Conservation (phyloP, 1,284 basidiomycete genomes). For the Tremellales sp. region DNA sequence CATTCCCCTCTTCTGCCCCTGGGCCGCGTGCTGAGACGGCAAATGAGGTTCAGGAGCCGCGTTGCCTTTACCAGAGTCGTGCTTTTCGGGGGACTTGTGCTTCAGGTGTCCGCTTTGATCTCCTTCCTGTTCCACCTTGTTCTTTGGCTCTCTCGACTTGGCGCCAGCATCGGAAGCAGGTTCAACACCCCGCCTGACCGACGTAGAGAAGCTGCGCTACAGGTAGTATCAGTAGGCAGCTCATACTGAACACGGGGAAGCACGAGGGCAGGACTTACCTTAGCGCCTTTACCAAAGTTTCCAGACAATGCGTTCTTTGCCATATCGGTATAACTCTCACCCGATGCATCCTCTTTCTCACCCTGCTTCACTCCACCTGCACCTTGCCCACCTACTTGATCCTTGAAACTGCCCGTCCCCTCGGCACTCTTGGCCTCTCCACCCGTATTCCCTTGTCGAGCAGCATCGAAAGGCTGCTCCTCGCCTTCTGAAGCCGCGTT, state of each 20-base stretch:
- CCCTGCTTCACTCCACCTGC: slow-evolving; percentile 24
- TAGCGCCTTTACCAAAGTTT: slow-evolving; percentile 3
- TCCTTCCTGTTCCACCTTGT: slow-evolving; percentile 19
- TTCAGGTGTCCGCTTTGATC: slow-evolving; percentile 41
- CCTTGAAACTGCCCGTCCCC: slow-evolving; percentile 16
- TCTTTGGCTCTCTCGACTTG: slow-evolving; percentile 13
- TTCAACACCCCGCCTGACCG: slow-evolving; percentile 6
- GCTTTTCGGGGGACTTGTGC: slow-evolving; percentile 21
- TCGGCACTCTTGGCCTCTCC: slow-evolving; percentile 24
- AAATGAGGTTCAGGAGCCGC: slow-evolving; percentile 30
- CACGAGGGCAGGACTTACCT: not conserved
- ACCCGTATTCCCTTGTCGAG: slow-evolving; percentile 19
- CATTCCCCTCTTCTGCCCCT: slow-evolving; percentile 11
- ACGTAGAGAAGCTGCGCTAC: slow-evolving; percentile 10
- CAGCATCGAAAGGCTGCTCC: slow-evolving; percentile 26
- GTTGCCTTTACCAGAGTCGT: slow-evolving; percentile 33
- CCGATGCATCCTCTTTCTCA: slow-evolving; percentile 25
- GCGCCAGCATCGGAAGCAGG: slow-evolving; percentile 9
- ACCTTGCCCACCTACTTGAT: slow-evolving; percentile 37
- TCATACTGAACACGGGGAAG: not conserved
- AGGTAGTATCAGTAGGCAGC: no score
- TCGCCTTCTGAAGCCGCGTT: slow-evolving; percentile 12
- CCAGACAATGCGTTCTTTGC: slow-evolving; percentile 14
- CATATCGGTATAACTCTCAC: slow-evolving; percentile 16
- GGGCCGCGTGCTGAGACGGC: slow-evolving; percentile 18